Evolutionary conservation across 176 grass and related monocot genomes (phyloP), one percentile per base, ranked within the genome.

Genomic region (Hordeum marinum): DNA sequence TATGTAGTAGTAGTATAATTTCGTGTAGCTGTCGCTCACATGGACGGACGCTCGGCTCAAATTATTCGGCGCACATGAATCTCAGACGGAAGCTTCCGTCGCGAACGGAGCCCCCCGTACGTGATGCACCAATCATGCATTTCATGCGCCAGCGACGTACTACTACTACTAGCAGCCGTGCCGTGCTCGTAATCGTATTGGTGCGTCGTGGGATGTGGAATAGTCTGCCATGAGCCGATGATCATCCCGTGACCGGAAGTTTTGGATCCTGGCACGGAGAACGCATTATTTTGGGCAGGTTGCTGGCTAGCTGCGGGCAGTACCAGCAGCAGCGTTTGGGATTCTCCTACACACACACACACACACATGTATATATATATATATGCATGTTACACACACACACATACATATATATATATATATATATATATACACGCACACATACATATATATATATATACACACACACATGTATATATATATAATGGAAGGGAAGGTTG

Each of bases 61-160:
- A 87, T 80, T 37, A 87, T 84, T 76, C 68, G 0, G 48, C 1
- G 60, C 75, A 36, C 73, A 24, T 45, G 60, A 68, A 37, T 73
- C 23, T 8, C 27, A 67, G 48, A 23, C 4, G 61, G 89, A 87
- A 84, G 31, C 89, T 90, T 87, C 80, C 61, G 70, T 24, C 60
- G 29, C 68, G 78, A 2, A 77, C 32, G 43, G 62, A 32, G 54
- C 40, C 48, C 26, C 68, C 68, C 48, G 48, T 73, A 24, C 41
- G 54, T n/a, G 57, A 66, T 67, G 68, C 13, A 3, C 15, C 63
- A 45, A 65, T 62, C 13, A 72, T 23, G 68, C 54, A 43, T 52
- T 52, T 18, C 48, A 52, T 23, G 35, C 69, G 60, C 75, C 70
- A 43, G 37, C 76, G 36, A 82, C 72, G 63, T 45, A 29, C 71